Conservation (phyloP, 805 yeast genomes). For the Pichia sporocuriosa region DNA sequence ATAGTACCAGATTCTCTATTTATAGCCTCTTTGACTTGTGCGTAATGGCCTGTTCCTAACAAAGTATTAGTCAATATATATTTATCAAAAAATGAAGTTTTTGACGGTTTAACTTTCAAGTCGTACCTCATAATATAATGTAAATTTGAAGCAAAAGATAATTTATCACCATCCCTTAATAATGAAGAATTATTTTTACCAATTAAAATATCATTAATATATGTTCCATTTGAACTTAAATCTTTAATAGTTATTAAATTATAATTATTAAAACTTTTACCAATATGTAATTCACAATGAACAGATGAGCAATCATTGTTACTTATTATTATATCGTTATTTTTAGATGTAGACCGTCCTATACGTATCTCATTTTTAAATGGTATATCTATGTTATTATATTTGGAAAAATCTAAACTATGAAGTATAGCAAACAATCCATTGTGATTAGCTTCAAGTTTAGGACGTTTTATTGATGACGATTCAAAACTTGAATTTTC, state of each 20-base stretch:
- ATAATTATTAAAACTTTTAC: constrained; percentile 32
- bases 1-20: constrained; percentile 49
- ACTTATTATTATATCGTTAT: constrained; percentile 42
- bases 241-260: constrained; percentile 45
- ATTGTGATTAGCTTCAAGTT: neutral
- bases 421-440: constrained; percentile 11
- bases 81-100: constrained; percentile 47
- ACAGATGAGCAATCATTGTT: constrained; percentile 52
- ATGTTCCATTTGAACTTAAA: constrained; percentile 59
- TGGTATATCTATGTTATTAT: constrained; percentile 7
- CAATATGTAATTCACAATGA: constrained; percentile 47
- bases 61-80: constrained; percentile 47
- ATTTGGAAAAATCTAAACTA: constrained; percentile 10
- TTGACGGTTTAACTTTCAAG: constrained; percentile 11
- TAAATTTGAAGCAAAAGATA: constrained; percentile 40
- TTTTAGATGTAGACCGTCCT: constrained; percentile 32
- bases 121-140: constrained; percentile 27
- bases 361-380: constrained; percentile 12
- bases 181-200: constrained; percentile 43
- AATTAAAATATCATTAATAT: constrained; percentile 49
- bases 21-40: constrained; percentile 68
- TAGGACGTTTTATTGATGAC: neutral
- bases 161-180: constrained; percentile 56
- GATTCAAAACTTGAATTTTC: neutral
- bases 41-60: constrained; percentile 74